Percentiles rank a stretch among this genome's conserved stretches.
These are phyloP conservation scores for Phytomonas serpens DNA, from an alignment of 208 protist species.

Conservation along the genomic window DNA sequence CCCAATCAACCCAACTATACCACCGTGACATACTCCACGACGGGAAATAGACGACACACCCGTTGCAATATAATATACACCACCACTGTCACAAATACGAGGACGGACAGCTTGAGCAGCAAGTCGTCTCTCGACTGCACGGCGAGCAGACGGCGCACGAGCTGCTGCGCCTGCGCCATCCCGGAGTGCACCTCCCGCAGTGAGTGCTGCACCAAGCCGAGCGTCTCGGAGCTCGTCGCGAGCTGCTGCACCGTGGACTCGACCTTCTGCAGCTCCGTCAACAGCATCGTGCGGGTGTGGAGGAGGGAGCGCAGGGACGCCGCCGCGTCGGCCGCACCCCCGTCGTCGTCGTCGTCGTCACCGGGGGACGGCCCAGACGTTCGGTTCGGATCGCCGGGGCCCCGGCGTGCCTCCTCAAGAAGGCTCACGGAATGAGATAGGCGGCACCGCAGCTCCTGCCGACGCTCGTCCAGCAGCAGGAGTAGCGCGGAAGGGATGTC, in stretches of 20 bases:
- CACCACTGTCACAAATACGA: slow-evolving; percentile 52
- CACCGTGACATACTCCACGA: slow-evolving; percentile 32
- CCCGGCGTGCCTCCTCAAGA: slow-evolving; percentile 20
- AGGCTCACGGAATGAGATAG: slow-evolving; percentile 33
- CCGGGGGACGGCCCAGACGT: too few species aligned
- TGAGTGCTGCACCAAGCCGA: slow-evolving; percentile 33
- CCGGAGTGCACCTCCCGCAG: slow-evolving; percentile 60
- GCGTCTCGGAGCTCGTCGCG: slow-evolving; percentile 30
- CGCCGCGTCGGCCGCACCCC: slow-evolving; percentile 22
- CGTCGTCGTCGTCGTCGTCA: slow-evolving; percentile 4
- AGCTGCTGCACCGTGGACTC: slow-evolving; percentile 51
- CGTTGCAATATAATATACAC: slow-evolving; percentile 59
- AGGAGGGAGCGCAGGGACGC: slow-evolving; percentile 63
- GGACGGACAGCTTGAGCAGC: slow-evolving; percentile 44
- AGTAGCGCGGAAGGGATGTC: not conserved
- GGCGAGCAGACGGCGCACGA: slow-evolving; percentile 43
- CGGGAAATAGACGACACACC: slow-evolving; percentile 60
- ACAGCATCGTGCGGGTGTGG: slow-evolving; percentile 63
- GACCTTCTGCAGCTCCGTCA: slow-evolving; percentile 68
- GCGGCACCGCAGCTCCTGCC: slow-evolving; percentile 31
- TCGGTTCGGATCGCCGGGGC: too few species aligned
- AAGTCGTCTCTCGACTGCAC: slow-evolving; percentile 60
- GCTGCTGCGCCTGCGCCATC: slow-evolving; percentile 45
- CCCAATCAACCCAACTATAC: slow-evolving; percentile 5
- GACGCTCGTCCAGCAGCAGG: slow-evolving; percentile 24